Base-by-base conservation (phyloP, 345 rosid genomes). In the Eucalyptus regnans region DNA sequence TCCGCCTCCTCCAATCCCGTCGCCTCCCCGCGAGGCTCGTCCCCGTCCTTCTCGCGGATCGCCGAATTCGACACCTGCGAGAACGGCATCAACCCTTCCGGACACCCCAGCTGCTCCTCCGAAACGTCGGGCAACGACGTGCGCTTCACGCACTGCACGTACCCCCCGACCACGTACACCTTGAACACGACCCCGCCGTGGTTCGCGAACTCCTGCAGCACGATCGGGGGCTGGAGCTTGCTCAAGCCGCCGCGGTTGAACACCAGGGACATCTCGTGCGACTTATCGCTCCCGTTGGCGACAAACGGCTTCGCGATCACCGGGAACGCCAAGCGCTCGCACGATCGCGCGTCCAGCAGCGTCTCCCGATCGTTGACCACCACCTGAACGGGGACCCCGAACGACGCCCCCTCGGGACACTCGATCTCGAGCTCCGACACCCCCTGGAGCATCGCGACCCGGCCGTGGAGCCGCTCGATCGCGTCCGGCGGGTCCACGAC, bases 161-260 rank as follows among this genome's bases (percentile, higher is more conserved):
- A 91, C 29, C 89, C 93, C 46, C 97, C 97, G 4, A 91, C 95
- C 20, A 95, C 97, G 12, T 93, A 95, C 7, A 95, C 94, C 91
- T 94, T 94, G 86, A 95, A 94, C 37, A 95, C 91, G 18, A 95
- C 97, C 7, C 97, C 97, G 16, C 97, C 96, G 87, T 95, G 96
- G 60, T 95, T 95, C 79, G 94, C 92, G 44, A 95, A 95, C 87
- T 95, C 96, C 91, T 95, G 97, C 48, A 95, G 86, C 15, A 95
- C 95, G 56, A 94, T 94, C 25, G 97, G 96, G 7, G 96, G 92
- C 87, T 88, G 92, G 49, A 93, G 90, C 92, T 90, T 91, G 87
- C 90, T 92, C 86, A 95, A 88, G 15, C 97, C 96, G 2, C 92
- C 96, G 20, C 87, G 91, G 90, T 94, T 92, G 87, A 94, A 94